These are phyloP conservation scores for Rubroboletus pulcherrimus DNA, from an alignment of 768 basidiomycete species.

Conservation along the genomic window DNA sequence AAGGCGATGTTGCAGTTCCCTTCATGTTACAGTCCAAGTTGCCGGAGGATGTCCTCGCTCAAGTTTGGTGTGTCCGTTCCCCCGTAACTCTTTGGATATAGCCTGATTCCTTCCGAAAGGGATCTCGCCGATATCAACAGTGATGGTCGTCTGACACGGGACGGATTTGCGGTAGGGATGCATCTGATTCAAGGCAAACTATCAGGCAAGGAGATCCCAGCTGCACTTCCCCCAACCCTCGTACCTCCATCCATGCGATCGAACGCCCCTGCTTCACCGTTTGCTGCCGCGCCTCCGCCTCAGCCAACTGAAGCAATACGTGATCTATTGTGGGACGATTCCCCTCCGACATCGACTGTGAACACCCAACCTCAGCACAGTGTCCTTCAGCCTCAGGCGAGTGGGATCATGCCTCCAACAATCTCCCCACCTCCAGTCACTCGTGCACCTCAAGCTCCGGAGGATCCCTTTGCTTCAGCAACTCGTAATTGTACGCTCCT, in stretches of 20 bases:
- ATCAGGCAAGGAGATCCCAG: constrained; percentile 72
- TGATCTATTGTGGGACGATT: constrained; percentile 55
- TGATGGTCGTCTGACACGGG: constrained; percentile 80
- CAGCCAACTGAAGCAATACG: constrained; percentile 39
- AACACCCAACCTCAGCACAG: constrained; percentile 32
- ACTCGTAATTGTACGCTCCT: constrained; percentile 21
- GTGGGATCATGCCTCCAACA: constrained; percentile 30
- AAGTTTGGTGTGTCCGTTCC: constrained; percentile 68
- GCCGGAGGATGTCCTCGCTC: constrained; percentile 78
- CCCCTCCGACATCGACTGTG: constrained; percentile 39
- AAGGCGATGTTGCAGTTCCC: constrained; percentile 91
- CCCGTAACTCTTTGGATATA: not conserved
- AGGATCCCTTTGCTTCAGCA: constrained; percentile 52
- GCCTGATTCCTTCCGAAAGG: constrained; percentile 43
- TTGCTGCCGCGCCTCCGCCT: constrained; percentile 35
- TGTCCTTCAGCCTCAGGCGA: constrained; percentile 35
- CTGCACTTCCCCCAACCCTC: constrained; percentile 64
- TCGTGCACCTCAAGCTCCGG: constrained; percentile 17
- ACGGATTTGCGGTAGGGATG: constrained; percentile 95
- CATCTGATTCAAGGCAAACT: constrained; percentile 87
- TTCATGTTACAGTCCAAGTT: constrained; percentile 92
- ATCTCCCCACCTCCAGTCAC: constrained; percentile 28
- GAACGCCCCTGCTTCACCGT: constrained; percentile 32
- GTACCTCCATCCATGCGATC: constrained; percentile 79
- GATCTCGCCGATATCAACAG: constrained; percentile 89